Base-by-base conservation (phyloP, 352 stramenopile species). In the Pythium rishiriense region DNA sequence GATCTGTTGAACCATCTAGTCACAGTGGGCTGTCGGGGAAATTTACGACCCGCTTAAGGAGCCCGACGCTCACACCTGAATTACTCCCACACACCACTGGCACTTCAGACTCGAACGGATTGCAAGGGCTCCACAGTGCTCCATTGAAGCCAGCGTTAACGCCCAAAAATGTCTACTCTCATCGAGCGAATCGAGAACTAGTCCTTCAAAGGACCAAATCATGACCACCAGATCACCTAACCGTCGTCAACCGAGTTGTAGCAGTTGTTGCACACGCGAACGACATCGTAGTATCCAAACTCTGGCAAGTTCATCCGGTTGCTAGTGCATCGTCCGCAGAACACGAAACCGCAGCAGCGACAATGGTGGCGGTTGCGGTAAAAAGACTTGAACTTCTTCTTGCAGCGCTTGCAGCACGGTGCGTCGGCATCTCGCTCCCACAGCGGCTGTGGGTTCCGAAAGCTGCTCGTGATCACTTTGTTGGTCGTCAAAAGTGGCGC, bases 361-460 rank as follows among this genome's bases (percentile, higher is more conserved):
- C 86, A 94, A 49, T 94, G 86, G 53, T 94, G 86, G 11, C 86
- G 82, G 37, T 86, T 91, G 29, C 86, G 86, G 26, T 92, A 76
- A 11, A 95, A 76, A 8, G 86, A 76, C 64, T 93, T 95, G 64
- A 95, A 95, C 59, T 93, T 93, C 66, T 95, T 95, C 66, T 95
- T 95, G 75, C 86, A 95, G 3, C 83, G 82, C 69, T 95, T 93
- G 70, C 86, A 95, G 67, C 84, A 93, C 7, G 86, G 72, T 5
- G 86, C 86, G 47, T 95, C 86, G 50, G 82, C 83, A 50, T 95
- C 84, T 29, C 81, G 80, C 51, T 95, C 86, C 86, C 86, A 95
- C 28, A 95, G 77, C 11, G 86, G 86, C 72, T 95, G 86, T 7
- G 84, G 79, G 45, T 85, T 92, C 1, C 85, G 72, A 54, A 88